Conservation (phyloP, 2,329 filamentous ascomycete species). For the Colletotrichum melonis region DNA sequence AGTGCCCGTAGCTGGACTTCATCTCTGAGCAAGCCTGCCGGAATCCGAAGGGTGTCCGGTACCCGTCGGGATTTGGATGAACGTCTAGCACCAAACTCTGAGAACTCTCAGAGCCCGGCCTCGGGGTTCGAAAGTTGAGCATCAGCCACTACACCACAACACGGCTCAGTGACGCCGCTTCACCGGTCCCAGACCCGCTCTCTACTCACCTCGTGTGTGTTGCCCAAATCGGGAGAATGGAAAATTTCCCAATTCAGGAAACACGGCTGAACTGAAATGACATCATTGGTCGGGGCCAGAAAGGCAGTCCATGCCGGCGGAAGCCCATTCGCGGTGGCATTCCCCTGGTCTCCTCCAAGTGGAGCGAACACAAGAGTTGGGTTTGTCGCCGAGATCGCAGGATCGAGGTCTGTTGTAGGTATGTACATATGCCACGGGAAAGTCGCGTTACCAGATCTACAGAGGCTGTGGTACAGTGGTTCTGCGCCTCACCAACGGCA, state of each 20-base stretch:
- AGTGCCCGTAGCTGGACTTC: background rate
- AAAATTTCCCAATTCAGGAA: conserved; percentile 5
- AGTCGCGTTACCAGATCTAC: background rate
- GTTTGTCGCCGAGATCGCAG: conserved; percentile 19
- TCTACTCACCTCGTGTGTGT: conserved; percentile 19
- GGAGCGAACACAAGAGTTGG: background rate
- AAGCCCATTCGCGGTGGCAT: conserved; percentile 2
- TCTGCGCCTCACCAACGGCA: background rate
- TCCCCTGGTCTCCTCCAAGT: conserved; percentile 6
- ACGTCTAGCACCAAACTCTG: background rate
- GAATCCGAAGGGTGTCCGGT: background rate
- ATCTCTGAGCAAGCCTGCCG: background rate
- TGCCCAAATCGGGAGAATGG: conserved; percentile 8
- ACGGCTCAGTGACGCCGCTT: background rate
- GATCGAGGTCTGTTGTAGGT: background rate
- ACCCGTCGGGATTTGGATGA: conserved; percentile 18
- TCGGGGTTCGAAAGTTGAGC: background rate
- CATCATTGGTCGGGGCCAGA: conserved; percentile 16
- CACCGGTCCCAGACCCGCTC: background rate
- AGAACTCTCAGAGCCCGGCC: background rate
- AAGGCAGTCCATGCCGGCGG: conserved; percentile 17
- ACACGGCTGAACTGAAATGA: conserved; percentile 8
- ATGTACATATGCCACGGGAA: background rate
- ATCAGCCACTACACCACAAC: background rate
- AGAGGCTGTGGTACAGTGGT: background rate